A percentile compares a stretch with the other conserved stretches of the same genome.
These are phyloP conservation scores for Leersia perrieri DNA, from an alignment of 176 grass and related monocot species.

Conservation along the genomic window DNA sequence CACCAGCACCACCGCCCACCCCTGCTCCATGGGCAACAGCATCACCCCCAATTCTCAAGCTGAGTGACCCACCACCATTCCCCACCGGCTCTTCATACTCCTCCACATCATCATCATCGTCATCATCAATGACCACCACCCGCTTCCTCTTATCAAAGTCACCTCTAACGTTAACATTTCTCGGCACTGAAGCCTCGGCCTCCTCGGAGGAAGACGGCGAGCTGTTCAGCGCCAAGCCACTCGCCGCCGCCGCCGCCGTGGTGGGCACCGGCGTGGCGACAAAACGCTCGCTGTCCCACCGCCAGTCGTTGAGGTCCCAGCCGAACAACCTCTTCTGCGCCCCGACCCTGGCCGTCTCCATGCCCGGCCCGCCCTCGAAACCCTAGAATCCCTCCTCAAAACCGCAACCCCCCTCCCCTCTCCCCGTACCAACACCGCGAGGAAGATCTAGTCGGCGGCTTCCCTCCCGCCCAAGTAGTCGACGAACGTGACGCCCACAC, in stretches of 20 bases:
- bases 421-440: not conserved
- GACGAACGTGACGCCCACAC: constrained; percentile 71
- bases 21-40: not conserved
- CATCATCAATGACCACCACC: constrained; percentile 42
- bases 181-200: constrained; percentile 19
- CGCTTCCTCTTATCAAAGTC: constrained; percentile 80
- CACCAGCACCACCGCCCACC: constrained; percentile 17
- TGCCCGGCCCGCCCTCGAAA: constrained; percentile 2
- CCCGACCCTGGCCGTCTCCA: constrained; percentile 67
- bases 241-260: not conserved
- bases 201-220: constrained; percentile 60
- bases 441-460: constrained; percentile 52
- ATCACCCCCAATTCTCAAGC: constrained; percentile 45
- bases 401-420: not conserved
- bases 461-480: constrained; percentile 66
- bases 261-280: constrained; percentile 48
- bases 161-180: constrained; percentile 11
- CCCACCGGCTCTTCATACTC: constrained; percentile 19
- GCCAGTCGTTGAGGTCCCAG: constrained; percentile 96
- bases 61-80: constrained; percentile 34
- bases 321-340: constrained; percentile 59
- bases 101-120: not conserved
- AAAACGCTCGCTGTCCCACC: constrained; percentile 78
- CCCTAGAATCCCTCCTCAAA: not conserved
- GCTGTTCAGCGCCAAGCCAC: constrained; percentile 41